Evolutionary conservation across 2,329 filamentous ascomycete genomes (phyloP), one percentile per base, ranked within the genome.

Genomic region (Fusarium sacchari): DNA sequence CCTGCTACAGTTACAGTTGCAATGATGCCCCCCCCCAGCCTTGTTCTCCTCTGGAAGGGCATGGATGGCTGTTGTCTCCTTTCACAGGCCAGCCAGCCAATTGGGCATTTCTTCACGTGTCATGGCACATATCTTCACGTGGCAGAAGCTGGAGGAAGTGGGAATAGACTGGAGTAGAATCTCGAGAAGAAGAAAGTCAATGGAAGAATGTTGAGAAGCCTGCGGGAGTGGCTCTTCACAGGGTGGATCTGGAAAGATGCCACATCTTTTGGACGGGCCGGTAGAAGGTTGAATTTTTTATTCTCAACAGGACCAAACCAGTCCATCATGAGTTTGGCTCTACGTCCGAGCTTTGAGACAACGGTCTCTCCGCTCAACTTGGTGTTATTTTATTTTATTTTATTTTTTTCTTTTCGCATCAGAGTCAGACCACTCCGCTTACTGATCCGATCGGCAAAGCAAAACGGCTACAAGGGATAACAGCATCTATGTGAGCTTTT

Each of bases 281-380:
- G 40, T 39, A 49, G 39, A 63, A 55, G 24, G 36, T 39, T 34
- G 47, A 30, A 32, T 12, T 28, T 39, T 63, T 63, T 47, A 34
- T 24, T 24, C 24, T 24, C 18, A 39, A 37, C 42, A 30, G 24
- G 24, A 26, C 34, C 24, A 34, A 18, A 17, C 53, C 60, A 63
- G 12, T 24, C 60, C 42, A 47, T 63, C 42, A 62, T 37, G 42
- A 37, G 42, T 36, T 24, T 63, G 57, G 57, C 14, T n/a, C 44
- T n/a, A 42, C n/a, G 49, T 36, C 49, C 39, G 40, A 62, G 39
- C 57, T 34, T 46, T 63, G 46, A 62, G 62, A 62, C 62, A 62
- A 53, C 57, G 62, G 62, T 28, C 39, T 46, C 34, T 47, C 42
- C 53, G 42, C 42, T 37, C 56, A 50, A 59, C 24, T 44, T 53